phyloP scores from a whole-genome alignment of 495 filamentous ascomycete species.

The Sphaerosporella brunnea region DNA sequence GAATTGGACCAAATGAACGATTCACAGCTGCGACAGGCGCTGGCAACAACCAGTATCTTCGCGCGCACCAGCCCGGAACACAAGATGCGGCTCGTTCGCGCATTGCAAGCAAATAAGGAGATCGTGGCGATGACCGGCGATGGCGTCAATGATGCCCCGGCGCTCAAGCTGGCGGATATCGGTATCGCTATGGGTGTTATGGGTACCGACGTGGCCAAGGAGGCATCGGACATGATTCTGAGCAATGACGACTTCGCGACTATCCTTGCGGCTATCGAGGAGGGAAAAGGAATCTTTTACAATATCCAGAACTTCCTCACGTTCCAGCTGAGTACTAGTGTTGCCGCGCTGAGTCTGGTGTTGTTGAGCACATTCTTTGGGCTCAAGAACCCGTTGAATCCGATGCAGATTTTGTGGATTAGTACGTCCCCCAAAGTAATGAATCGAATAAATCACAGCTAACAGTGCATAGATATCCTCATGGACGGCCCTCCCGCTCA shows the following conservation, averaged over 20 bases:
- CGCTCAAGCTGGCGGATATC: conserved; percentile 93
- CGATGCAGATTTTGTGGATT: conserved; percentile 99
- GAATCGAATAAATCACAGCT: conserved; percentile 18
- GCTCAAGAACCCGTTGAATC: conserved; percentile 84
- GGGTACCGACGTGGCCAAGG: conserved; percentile 94
- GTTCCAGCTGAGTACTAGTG: conserved; percentile 93
- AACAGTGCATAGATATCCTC: conserved; percentile 58
- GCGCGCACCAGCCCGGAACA: conserved; percentile 92
- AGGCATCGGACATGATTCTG: conserved; percentile 98
- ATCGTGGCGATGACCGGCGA: conserved; percentile 99
- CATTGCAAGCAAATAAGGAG: conserved; percentile 81
- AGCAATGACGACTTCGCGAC: conserved; percentile 97
- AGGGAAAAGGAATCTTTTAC: conserved; percentile 98
- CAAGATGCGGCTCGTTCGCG: conserved; percentile 89
- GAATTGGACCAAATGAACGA: conserved; percentile 84
- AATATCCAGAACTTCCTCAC: conserved; percentile 99
- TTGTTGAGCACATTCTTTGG: conserved; percentile 80
- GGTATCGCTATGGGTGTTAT: conserved; percentile 92
- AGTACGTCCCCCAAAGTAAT: conserved; percentile 44
- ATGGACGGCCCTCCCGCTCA: conserved; percentile 98
- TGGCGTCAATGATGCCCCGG: conserved; percentile 93
- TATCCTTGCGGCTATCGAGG: conserved; percentile 88
- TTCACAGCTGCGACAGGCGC: conserved; percentile 60
- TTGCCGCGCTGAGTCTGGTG: conserved; percentile 79
- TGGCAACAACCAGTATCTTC: conserved; percentile 78